A percentile compares a stretch with the other conserved stretches of the same genome.
phyloP scores from a whole-genome alignment of 768 basidiomycete genomes.

The Phlebiopsis flavidoalba region DNA sequence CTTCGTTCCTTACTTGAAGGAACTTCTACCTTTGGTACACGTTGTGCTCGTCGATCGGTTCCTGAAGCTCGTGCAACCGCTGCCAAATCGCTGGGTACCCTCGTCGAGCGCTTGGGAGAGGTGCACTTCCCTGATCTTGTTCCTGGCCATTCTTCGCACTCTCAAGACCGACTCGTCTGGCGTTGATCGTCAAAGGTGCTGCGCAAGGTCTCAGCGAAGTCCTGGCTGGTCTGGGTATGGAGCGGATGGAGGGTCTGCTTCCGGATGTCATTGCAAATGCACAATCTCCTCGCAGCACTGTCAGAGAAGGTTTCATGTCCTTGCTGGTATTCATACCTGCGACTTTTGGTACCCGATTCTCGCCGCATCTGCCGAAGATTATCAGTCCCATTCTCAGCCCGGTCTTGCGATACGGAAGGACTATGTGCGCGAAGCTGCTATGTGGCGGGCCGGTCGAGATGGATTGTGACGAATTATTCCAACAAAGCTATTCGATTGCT shows the following conservation, averaged over 20 bases:
- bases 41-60: slow-evolving; percentile 90
- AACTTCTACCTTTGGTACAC: slow-evolving; percentile 87
- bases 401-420: slow-evolving; percentile 90
- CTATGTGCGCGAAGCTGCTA: slow-evolving; percentile 29
- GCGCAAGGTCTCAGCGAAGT: slow-evolving; percentile 97
- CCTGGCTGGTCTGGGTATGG: slow-evolving; percentile 94
- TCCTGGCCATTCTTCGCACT: slow-evolving; percentile 77
- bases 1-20: slow-evolving; percentile 90
- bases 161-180: slow-evolving; percentile 92
- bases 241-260: slow-evolving; percentile 86
- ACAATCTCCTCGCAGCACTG: slow-evolving; percentile 82
- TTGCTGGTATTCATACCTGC: slow-evolving; percentile 92
- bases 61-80: slow-evolving; percentile 97
- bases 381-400: slow-evolving; percentile 85
- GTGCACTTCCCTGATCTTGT: slow-evolving; percentile 93
- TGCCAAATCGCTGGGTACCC: slow-evolving; percentile 90
- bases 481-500: slow-evolving; percentile 88
- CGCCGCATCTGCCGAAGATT: slow-evolving; percentile 93
- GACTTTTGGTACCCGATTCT: slow-evolving; percentile 94
- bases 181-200: slow-evolving; percentile 95
- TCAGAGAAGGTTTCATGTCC: slow-evolving; percentile 98
- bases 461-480: slow-evolving; percentile 96
- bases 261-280: slow-evolving; percentile 93
- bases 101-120: slow-evolving; percentile 96
- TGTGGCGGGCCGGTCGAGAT: slow-evolving; percentile 97